phyloP scores from a whole-genome alignment of 306 rosid genomes.

The Ormosia emarginata region DNA sequence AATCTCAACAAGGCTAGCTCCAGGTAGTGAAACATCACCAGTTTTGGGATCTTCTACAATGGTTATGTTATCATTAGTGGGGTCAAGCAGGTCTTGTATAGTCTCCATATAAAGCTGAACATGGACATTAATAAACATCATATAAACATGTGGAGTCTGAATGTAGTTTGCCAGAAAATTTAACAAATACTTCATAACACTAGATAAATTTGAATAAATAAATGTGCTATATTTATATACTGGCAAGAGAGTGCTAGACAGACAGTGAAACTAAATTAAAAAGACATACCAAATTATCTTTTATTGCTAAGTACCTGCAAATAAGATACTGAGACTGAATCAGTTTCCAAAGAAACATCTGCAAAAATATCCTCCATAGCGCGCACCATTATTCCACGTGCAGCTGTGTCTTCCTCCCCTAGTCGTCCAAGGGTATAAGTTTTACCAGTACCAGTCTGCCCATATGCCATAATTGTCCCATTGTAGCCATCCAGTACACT shows the following conservation, averaged over 20 bases:
- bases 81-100: slow-evolving; percentile 92
- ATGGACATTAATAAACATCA: slow-evolving; percentile 23
- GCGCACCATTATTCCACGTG: slow-evolving; percentile 99
- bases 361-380: slow-evolving; percentile 97
- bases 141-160: background rate
- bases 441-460: slow-evolving; percentile 99
- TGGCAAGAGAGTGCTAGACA: background rate
- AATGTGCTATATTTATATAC: background rate
- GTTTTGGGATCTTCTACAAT: slow-evolving; percentile 94
- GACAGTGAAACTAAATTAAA: background rate
- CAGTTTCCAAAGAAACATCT: slow-evolving; percentile 67
- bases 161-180: slow-evolving; percentile 13
- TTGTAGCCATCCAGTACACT: slow-evolving; percentile 96
- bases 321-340: slow-evolving; percentile 83
- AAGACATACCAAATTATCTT: background rate
- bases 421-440: slow-evolving; percentile 95
- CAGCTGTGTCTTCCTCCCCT: slow-evolving; percentile 98
- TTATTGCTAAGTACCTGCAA: slow-evolving; percentile 64
- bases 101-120: slow-evolving; percentile 98
- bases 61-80: slow-evolving; percentile 85
- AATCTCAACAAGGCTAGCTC: slow-evolving; percentile 82
- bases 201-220: background rate
- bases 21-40: slow-evolving; percentile 95
- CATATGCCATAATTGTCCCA: slow-evolving; percentile 98
- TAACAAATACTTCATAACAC: background rate